Evolutionary conservation across 768 basidiomycete species (phyloP), one percentile per base, ranked within the genome.

Genomic region (Melanogaster broomeanus): DNA sequence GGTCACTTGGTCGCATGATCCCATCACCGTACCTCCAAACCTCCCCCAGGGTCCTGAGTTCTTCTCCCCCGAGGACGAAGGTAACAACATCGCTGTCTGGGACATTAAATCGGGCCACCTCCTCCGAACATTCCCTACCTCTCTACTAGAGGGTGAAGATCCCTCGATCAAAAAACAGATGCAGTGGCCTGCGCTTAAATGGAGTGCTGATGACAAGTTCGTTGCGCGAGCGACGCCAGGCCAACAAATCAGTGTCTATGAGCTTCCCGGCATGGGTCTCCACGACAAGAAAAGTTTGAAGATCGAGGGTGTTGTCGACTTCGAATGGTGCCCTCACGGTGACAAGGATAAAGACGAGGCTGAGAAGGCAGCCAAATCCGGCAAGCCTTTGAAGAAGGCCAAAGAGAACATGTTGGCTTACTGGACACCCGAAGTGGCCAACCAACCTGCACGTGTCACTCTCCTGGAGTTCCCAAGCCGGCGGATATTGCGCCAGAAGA

Each of bases 21-120:
- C 94, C 13, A 94, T 98, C 58, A 79, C 87, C 35, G 87, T 94
- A 25, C 86, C 89, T 22, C 87, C 91, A 53, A 85, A 84, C 55
- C 84, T 88, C 35, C 75, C 82, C 25, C 89, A 90, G 68, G 91
- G 93, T 9, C 87, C 84, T 45, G 87, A 87, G 64, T 91, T 82
- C 67, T 90, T 94, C 74, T 89, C 92, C 41, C 84, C 89, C 5
- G 94, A 96, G 52, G 97, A 98, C 67, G 94, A 96, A 72, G 97
- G 94, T 28, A 94, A 96, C 73, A 89, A 93, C 60, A 81, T 98
- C 55, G 97, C 95, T 51, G 85, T 99, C n/a, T 99, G 97, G 97
- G 93, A 98, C 62, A 84, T 96, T 76, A 95, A 93, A 72, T 87
- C 94, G 16, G 93, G 93, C 24, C 79, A 88, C 58, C 84, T 98